These are phyloP conservation scores for Fusarium anguioides DNA, from an alignment of 2,329 filamentous ascomycete genomes.

Conservation along the genomic window DNA sequence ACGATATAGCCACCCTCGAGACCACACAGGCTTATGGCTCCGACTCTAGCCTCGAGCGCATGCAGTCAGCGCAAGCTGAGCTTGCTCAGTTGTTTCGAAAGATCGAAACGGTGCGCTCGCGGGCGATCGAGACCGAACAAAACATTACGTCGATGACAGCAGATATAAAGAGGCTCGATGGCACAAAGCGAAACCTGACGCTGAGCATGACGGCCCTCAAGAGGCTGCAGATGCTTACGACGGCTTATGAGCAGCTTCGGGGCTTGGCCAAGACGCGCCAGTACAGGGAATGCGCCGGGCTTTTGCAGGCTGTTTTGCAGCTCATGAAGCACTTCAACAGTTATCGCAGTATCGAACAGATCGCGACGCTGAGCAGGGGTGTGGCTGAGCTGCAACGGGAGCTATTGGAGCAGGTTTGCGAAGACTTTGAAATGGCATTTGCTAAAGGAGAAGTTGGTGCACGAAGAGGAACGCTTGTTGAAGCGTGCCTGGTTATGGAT, in stretches of 20 bases:
- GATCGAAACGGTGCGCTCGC: constrained; percentile 90
- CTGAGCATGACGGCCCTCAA: constrained; percentile 98
- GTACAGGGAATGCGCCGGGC: constrained; percentile 92
- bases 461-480: constrained; percentile 77
- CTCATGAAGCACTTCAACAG: constrained; percentile 99
- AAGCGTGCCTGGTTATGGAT: constrained; percentile 95
- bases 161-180: constrained; percentile 96
- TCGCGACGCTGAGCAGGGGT: constrained; percentile 90
- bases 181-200: constrained; percentile 95
- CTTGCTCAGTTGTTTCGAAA: constrained; percentile 90
- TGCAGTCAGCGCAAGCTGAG: constrained; percentile 90
- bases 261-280: constrained; percentile 86
- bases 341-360: constrained; percentile 97
- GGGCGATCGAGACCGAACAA: constrained; percentile 91
- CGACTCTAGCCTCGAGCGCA: constrained; percentile 87
- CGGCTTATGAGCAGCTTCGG: constrained; percentile 95
- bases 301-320: constrained; percentile 94
- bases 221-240: constrained; percentile 97
- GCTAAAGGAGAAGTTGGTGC: constrained; percentile 83
- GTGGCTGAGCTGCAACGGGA: constrained; percentile 94
- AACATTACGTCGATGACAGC: constrained; percentile 99
- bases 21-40: constrained; percentile 86
- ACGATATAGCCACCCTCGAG: constrained; percentile 78
- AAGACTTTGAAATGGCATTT: constrained; percentile 97
- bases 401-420: constrained; percentile 95